Conservation (phyloP, 345 rosid genomes). For the Excoecaria cochinchinensis region DNA sequence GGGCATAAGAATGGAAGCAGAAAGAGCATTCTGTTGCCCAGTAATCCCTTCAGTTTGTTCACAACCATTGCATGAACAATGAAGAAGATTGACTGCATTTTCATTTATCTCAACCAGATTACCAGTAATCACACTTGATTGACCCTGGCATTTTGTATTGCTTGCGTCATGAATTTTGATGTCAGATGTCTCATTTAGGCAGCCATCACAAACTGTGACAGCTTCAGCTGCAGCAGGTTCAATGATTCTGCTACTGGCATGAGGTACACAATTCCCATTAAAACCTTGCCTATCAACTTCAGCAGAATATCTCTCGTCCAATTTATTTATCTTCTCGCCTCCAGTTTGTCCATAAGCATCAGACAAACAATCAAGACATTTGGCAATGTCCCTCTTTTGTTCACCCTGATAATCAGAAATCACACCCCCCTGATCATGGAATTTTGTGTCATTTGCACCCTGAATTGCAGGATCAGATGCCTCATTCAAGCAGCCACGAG, state of each 20-base stretch:
- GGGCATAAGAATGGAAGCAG: constrained; percentile 6
- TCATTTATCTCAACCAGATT: constrained; percentile 8
- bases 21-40: constrained; percentile 4
- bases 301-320: constrained; percentile 18
- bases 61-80: constrained; percentile 1
- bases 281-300: constrained; percentile 30
- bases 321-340: constrained; percentile 14
- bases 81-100: constrained; percentile 1
- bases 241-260: constrained; percentile 15
- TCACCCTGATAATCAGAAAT: constrained; percentile 7
- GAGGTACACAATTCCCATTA: constrained; percentile 17
- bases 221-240: constrained; percentile 35
- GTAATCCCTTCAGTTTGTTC: constrained; percentile 2
- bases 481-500: constrained; percentile 26
- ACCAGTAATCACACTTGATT: not conserved
- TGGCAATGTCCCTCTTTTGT: not conserved
- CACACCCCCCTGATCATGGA: not conserved
- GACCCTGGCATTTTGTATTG: not conserved
- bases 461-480: constrained; percentile 21
- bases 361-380: constrained; percentile 3
- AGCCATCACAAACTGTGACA: constrained; percentile 25
- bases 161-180: constrained; percentile 16
- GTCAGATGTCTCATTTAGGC: constrained; percentile 24
- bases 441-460: not conserved
- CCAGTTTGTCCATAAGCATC: constrained; percentile 1